Evolutionary conservation across 257 asterid species (phyloP).

Genomic region (Datura wrightii): DNA sequence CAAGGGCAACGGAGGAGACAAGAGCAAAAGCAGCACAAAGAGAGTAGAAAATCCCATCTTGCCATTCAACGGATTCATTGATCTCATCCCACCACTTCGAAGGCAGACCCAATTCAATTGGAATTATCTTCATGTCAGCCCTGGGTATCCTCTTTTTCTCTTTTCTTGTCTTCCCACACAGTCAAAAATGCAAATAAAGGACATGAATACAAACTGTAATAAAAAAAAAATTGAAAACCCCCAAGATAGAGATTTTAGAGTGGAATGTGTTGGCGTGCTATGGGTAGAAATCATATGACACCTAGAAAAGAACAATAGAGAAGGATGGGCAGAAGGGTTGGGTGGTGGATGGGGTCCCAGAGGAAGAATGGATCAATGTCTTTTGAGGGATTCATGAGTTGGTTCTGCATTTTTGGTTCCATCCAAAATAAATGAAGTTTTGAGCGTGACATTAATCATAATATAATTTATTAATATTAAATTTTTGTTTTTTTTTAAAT

Average conservation of each 20-base stretch:
- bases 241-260: not conserved
- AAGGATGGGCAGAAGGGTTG: not conserved
- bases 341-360: not conserved
- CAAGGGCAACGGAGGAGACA: constrained; percentile 85
- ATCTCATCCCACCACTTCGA: constrained; percentile 85
- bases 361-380: not conserved
- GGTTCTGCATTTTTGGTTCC: not conserved
- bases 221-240: not conserved
- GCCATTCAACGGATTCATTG: constrained; percentile 84
- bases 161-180: constrained; percentile 12
- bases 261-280: not conserved
- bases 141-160: not conserved
- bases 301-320: not conserved
- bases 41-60: constrained; percentile 82
- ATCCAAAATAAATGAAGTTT: too few relatives aligned
- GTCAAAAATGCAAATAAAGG: not conserved
- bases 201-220: not conserved
- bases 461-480: too few relatives aligned
- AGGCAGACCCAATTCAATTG: constrained; percentile 39
- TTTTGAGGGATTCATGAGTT: not conserved
- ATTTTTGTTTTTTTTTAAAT: too few relatives aligned
- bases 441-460: too few relatives aligned
- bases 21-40: constrained; percentile 77
- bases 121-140: constrained; percentile 57
- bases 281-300: constrained; percentile 1